A percentile compares a stretch with the other conserved stretches of the same genome.
Conservation (phyloP, 2,329 filamentous ascomycete genomes). For the Pyricularia sp. region DNA sequence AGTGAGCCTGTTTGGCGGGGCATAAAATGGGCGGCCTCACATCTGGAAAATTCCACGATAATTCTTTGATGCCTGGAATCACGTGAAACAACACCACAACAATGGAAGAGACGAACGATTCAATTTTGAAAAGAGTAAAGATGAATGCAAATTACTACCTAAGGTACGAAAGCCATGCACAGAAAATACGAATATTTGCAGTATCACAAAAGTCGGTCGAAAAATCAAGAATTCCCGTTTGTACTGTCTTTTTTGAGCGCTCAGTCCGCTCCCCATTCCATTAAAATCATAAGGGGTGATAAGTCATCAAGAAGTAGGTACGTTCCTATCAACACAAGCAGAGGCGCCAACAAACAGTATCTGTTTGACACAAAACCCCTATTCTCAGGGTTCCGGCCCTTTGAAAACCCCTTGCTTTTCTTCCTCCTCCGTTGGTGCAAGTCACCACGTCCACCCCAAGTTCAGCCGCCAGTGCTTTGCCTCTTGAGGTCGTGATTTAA, state of each 20-base stretch:
- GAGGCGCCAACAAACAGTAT: conserved; percentile 1
- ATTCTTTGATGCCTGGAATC: background rate
- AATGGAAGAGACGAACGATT: background rate
- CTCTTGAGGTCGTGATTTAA: background rate
- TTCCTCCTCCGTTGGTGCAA: background rate
- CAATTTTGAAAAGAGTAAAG: background rate
- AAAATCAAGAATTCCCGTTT: background rate
- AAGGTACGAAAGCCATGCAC: background rate
- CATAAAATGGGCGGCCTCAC: background rate
- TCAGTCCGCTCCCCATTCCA: background rate
- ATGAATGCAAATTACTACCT: background rate
- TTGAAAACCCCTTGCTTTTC: background rate
- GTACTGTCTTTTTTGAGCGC: background rate
- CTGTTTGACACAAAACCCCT: background rate
- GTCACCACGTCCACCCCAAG: background rate
- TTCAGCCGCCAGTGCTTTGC: background rate
- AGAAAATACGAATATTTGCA: background rate
- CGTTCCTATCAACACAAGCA: conserved; percentile 10
- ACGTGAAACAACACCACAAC: background rate
- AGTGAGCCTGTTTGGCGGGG: background rate
- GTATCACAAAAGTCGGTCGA: background rate
- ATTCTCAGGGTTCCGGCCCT: background rate
- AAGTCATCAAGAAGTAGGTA: background rate
- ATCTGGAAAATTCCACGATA: background rate
- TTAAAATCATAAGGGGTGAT: conserved; percentile 3